Evolutionary conservation across 176 grass and related monocot genomes (phyloP).

Genomic region (Leersia perrieri): DNA sequence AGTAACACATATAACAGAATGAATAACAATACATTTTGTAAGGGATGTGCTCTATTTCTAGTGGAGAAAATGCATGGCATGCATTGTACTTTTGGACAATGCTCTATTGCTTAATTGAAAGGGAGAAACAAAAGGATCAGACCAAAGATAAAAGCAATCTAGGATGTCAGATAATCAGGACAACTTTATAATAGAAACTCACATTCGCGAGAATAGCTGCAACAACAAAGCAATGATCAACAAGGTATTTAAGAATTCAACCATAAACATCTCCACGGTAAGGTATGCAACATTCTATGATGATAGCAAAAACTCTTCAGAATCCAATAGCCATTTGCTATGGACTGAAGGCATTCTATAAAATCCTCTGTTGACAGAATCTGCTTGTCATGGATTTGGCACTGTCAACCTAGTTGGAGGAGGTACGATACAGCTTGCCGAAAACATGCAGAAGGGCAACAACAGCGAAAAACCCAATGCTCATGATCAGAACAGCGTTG

Average conservation of each 20-base stretch:
- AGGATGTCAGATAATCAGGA: neutral
- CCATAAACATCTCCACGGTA: neutral
- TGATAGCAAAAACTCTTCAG: neutral
- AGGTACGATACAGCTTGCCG: conserved; percentile 70
- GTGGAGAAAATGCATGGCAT: neutral
- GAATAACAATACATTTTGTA: neutral
- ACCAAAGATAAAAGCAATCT: neutral
- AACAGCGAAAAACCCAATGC: conserved; percentile 76
- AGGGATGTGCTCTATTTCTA: neutral
- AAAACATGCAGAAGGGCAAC: conserved; percentile 85
- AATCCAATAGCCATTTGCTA: conserved; percentile 11
- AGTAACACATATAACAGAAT: neutral
- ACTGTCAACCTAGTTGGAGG: conserved; percentile 37
- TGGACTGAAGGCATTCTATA: neutral
- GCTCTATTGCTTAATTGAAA: neutral
- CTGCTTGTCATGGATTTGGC: neutral
- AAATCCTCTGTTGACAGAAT: neutral
- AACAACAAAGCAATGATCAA: neutral
- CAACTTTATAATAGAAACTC: neutral
- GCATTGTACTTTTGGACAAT: neutral
- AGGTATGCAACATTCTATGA: conserved; percentile 14
- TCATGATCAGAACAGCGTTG: conserved; percentile 89
- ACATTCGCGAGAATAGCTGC: neutral
- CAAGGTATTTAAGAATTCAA: neutral
- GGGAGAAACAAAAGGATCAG: neutral